Conservation (phyloP, 345 rosid genomes). For the Combretum micranthum region DNA sequence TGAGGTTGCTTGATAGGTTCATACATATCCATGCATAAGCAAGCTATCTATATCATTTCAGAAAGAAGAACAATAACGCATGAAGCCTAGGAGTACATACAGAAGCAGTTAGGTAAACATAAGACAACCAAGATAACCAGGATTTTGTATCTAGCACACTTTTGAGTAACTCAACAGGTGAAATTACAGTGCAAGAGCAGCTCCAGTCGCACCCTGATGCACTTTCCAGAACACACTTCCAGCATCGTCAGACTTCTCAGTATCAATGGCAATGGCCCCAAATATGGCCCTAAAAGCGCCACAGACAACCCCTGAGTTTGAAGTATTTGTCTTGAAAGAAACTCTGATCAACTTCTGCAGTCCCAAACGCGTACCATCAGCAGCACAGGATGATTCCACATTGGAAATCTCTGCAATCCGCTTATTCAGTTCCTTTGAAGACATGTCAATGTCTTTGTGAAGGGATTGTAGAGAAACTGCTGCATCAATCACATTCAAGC, state of each 20-base stretch:
- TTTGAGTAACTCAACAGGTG: background rate
- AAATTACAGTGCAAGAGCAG: constrained; percentile 20
- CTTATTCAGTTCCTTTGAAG: constrained; percentile 37
- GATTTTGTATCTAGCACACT: no score
- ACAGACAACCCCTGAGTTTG: constrained; percentile 37
- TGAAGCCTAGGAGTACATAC: background rate
- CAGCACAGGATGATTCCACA: constrained; percentile 48
- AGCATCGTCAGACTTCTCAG: constrained; percentile 38
- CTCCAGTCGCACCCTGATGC: constrained; percentile 28
- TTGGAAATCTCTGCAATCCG: constrained; percentile 31
- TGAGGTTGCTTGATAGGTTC: no score
- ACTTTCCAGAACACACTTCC: constrained; percentile 42
- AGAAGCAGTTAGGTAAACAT: background rate
- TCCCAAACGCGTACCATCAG: constrained; percentile 47
- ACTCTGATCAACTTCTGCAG: constrained; percentile 50
- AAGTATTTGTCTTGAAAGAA: constrained; percentile 46
- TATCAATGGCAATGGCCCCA: constrained; percentile 63
- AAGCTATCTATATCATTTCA: no score
- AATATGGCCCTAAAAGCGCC: constrained; percentile 57
- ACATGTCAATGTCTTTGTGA: constrained; percentile 34
- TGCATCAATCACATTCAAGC: constrained; percentile 42
- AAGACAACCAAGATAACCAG: no score
- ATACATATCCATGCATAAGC: no score
- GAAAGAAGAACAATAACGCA: no score
- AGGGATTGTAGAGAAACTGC: constrained; percentile 33